Conservation (phyloP, 2,329 filamentous ascomycete genomes). For the Fusarium austroafricanum region DNA sequence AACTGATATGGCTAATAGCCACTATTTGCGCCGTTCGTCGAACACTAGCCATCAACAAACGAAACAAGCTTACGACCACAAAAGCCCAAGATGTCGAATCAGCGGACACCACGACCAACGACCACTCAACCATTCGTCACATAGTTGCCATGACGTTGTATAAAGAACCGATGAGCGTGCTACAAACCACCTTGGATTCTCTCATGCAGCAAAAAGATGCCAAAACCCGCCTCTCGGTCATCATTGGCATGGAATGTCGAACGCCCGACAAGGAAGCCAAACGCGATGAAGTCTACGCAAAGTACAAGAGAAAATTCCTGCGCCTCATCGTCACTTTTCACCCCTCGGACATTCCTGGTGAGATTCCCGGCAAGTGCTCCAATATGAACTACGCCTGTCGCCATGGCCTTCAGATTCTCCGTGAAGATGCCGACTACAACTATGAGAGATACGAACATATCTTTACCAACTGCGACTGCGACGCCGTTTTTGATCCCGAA, state of each 20-base stretch:
- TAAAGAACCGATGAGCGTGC: slow-evolving; percentile 31
- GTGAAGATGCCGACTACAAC: slow-evolving; percentile 30
- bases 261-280: slow-evolving; percentile 29
- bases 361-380: slow-evolving; percentile 31
- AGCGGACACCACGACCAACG: neutral
- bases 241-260: slow-evolving; percentile 28
- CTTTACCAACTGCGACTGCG: slow-evolving; percentile 43
- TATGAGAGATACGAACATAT: slow-evolving; percentile 40
- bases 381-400: slow-evolving; percentile 38
- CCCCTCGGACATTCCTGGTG: slow-evolving; percentile 16
- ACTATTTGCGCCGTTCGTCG: slow-evolving; percentile 33
- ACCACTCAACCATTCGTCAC: slow-evolving; percentile 19
- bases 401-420: slow-evolving; percentile 26
- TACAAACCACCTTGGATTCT: slow-evolving; percentile 29
- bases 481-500: slow-evolving; percentile 40
- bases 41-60: slow-evolving; percentile 28
- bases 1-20: slow-evolving; percentile 30
- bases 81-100: slow-evolving; percentile 23
- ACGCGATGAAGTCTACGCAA: slow-evolving; percentile 23
- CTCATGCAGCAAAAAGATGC: slow-evolving; percentile 21
- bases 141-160: slow-evolving; percentile 36
- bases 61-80: slow-evolving; percentile 7
- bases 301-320: slow-evolving; percentile 23
- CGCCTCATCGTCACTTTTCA: slow-evolving; percentile 32
- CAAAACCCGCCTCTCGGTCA: slow-evolving; percentile 12